phyloP scores from a whole-genome alignment of 768 basidiomycete genomes.

The Lactarius vividus region DNA sequence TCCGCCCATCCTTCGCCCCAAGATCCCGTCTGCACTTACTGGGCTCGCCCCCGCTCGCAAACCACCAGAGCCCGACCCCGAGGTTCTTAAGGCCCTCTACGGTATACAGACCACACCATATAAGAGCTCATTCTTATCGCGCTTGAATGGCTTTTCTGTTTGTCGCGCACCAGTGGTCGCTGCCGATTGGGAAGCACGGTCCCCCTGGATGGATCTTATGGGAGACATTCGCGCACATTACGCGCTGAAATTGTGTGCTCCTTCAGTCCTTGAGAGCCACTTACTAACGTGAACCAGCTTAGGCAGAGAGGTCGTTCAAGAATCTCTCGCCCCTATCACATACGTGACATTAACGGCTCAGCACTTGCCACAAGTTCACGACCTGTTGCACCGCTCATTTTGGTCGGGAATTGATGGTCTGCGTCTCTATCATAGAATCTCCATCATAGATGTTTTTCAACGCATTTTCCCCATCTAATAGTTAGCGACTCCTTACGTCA shows the following conservation, averaged over 20 bases:
- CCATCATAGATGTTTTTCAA: slow-evolving; percentile 2
- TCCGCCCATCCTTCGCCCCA: slow-evolving; percentile 21
- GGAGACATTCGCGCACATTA: slow-evolving; percentile 67
- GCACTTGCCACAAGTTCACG: slow-evolving; percentile 71
- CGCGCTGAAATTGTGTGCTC: slow-evolving; percentile 54
- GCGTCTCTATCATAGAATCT: slow-evolving; percentile 21
- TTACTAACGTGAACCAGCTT: slow-evolving; percentile 43
- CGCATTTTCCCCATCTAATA: slow-evolving; percentile 32
- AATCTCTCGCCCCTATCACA: slow-evolving; percentile 51
- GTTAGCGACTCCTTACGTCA: slow-evolving; percentile 70
- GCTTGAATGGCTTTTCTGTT: slow-evolving; percentile 47
- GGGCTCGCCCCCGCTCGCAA: slow-evolving; percentile 36
- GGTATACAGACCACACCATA: slow-evolving; percentile 62
- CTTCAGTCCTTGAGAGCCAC: slow-evolving; percentile 8
- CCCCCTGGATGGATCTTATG: slow-evolving; percentile 79
- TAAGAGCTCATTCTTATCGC: slow-evolving; percentile 61
- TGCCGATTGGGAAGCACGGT: slow-evolving; percentile 67
- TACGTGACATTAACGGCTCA: slow-evolving; percentile 57
- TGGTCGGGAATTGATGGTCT: slow-evolving; percentile 77
- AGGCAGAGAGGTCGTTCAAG: slow-evolving; percentile 44
- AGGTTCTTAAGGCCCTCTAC: slow-evolving; percentile 51
- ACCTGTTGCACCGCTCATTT: slow-evolving; percentile 62
- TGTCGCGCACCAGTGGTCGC: slow-evolving; percentile 45
- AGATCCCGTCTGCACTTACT: slow-evolving; percentile 34
- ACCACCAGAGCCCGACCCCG: slow-evolving; percentile 30